Percentiles rank a stretch among this genome's conserved stretches.
Evolutionary conservation across 208 protist genomes (phyloP).

Genomic region (Wallacemonas sp.): DNA sequence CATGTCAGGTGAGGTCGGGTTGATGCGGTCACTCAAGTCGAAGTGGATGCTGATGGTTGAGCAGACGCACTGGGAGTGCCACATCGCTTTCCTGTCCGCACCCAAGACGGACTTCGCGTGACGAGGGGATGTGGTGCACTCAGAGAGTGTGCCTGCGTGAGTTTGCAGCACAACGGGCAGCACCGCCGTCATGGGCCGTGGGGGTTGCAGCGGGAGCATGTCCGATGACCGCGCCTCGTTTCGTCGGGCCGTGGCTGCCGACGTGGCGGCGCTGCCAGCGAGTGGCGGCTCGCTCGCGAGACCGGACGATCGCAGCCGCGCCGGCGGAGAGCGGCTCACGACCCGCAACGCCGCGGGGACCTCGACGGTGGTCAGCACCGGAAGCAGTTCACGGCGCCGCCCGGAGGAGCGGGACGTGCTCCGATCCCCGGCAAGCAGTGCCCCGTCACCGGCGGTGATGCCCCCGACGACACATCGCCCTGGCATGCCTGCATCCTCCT

Average conservation of each 20-base stretch:
- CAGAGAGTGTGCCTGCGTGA: constrained; percentile 9
- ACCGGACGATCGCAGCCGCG: neutral
- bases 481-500: too few relatives aligned
- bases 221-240: neutral
- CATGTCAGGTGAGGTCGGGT: constrained; percentile 15
- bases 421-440: too few relatives aligned
- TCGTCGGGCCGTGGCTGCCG: too few relatives aligned
- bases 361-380: constrained; percentile 7
- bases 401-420: neutral
- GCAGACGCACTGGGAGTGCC: constrained; percentile 33
- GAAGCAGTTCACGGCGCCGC: neutral
- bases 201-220: neutral
- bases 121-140: neutral
- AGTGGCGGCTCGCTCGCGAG: too few relatives aligned
- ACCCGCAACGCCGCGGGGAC: constrained; percentile 11
- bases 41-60: constrained; percentile 25
- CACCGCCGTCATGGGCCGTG: neutral
- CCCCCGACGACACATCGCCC: too few relatives aligned
- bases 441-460: too few relatives aligned
- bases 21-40: constrained; percentile 10
- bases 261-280: neutral
- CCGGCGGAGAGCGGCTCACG: constrained; percentile 6
- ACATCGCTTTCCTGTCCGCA: neutral
- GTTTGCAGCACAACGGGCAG: constrained; percentile 14
- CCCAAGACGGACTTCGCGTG: neutral